phyloP scores from a whole-genome alignment of 164 flowering plant species.

The Kingdonia uniflora region DNA sequence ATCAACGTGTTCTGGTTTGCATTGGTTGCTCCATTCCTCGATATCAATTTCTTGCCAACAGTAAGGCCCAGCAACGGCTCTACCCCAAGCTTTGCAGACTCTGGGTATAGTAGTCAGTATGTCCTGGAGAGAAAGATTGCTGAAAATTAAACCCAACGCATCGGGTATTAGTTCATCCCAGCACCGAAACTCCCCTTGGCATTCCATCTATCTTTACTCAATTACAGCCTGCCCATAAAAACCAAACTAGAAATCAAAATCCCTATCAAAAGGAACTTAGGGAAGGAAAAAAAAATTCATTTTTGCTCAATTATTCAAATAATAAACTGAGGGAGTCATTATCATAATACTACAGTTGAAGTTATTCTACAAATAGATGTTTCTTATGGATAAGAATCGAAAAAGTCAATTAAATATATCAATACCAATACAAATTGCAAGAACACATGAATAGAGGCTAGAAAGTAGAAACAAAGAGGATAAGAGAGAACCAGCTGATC shows the following conservation, averaged over 20 bases:
- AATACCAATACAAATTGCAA: too few species aligned
- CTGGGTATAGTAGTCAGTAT: conserved; percentile 59
- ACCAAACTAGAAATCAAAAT: background rate
- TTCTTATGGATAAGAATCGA: too few species aligned
- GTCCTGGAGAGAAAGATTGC: conserved; percentile 56
- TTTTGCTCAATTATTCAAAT: too few species aligned
- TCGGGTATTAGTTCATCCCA: conserved; percentile 52
- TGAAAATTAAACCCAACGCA: conserved; percentile 40
- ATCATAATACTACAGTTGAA: too few species aligned
- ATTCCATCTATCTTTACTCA: conserved; percentile 30
- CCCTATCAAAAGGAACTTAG: too few species aligned
- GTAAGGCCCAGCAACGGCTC: conserved; percentile 63
- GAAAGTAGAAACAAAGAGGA: too few species aligned
- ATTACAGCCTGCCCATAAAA: conserved; percentile 5
- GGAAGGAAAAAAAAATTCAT: too few species aligned
- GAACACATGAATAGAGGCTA: too few species aligned
- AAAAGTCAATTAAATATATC: too few species aligned
- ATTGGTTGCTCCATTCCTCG: conserved; percentile 53
- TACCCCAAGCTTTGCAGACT: conserved; percentile 81
- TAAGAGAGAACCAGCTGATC: too few species aligned
- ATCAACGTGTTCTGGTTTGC: conserved; percentile 30
- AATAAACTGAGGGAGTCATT: too few species aligned
- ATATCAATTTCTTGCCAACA: conserved; percentile 96
- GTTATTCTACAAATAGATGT: too few species aligned
- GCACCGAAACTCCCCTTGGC: conserved; percentile 25